A percentile compares a stretch with the other conserved stretches of the same genome.
Conservation (phyloP, 192 early-diverging fungal species). For the Funneliformis geosporum region DNA sequence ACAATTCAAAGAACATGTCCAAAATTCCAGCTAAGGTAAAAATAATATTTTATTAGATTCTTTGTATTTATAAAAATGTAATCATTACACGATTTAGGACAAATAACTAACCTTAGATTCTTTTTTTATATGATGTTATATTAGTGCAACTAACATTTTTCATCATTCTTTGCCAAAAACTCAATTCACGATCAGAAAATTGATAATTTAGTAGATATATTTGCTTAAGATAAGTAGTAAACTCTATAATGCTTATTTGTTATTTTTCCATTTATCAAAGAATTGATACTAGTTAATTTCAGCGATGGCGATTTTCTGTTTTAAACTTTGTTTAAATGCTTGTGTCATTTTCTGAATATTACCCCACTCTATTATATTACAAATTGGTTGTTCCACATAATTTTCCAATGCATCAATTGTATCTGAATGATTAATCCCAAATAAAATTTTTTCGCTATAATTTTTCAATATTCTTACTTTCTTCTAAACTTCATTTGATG, state of each 20-base stretch:
- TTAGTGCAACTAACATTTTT: neutral
- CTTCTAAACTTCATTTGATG: neutral
- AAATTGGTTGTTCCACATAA: neutral
- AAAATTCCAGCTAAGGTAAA: neutral
- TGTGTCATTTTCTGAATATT: neutral
- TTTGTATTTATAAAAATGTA: neutral
- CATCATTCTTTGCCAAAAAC: neutral
- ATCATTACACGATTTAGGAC: no score
- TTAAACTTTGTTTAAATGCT: neutral
- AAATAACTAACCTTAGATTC: neutral
- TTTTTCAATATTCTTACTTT: neutral
- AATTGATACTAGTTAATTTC: neutral
- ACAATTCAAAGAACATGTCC: no score
- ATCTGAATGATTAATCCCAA: neutral
- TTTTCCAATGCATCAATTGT: neutral
- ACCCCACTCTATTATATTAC: neutral
- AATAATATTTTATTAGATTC: no score
- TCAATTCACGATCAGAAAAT: neutral
- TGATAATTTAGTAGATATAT: neutral
- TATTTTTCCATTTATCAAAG: neutral
- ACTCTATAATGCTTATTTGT: neutral
- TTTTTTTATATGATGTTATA: slow-evolving; percentile 1
- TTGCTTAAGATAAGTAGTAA: neutral
- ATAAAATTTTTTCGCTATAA: neutral
- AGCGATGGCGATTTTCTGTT: neutral